A percentile compares a stretch with the other conserved stretches of the same genome.
Evolutionary conservation across 2,329 filamentous ascomycete genomes (phyloP).

Genomic region (Hypocreales sp.): DNA sequence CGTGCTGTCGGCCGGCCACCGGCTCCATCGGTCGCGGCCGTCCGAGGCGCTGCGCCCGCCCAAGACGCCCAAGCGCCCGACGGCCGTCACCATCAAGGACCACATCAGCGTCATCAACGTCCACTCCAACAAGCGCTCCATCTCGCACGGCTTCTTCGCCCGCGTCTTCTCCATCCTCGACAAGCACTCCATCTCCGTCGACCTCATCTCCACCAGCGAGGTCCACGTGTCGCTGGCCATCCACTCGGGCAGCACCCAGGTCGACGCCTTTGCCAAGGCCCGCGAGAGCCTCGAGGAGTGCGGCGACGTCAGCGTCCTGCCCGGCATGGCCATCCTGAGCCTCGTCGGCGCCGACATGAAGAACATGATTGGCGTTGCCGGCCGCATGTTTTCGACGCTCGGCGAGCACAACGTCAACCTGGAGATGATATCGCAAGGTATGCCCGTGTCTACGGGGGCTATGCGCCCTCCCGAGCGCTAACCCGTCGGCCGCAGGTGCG

Average conservation of each 20-base stretch:
- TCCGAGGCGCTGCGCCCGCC: constrained; percentile 13
- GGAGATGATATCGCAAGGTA: constrained; percentile 98
- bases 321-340: constrained; percentile 89
- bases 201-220: constrained; percentile 91
- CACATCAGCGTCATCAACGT: constrained; percentile 96
- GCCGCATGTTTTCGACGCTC: constrained; percentile 86
- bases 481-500: constrained; percentile 43
- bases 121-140: constrained; percentile 90
- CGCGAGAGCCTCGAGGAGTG: constrained; percentile 62
- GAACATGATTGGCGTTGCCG: constrained; percentile 89
- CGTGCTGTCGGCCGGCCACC: constrained; percentile 36
- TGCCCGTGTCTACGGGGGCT: constrained; percentile 9
- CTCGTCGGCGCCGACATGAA: constrained; percentile 93
- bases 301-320: constrained; percentile 80
- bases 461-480: neutral
- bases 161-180: constrained; percentile 87
- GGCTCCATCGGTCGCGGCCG: constrained; percentile 36
- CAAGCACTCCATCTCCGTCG: constrained; percentile 73
- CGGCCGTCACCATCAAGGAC: constrained; percentile 92
- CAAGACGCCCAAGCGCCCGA: constrained; percentile 57
- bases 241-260: constrained; percentile 56
- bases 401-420: constrained; percentile 93
- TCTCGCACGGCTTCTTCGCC: constrained; percentile 91
- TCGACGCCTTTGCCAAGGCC: constrained; percentile 49
- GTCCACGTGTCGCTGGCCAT: constrained; percentile 97